Conservation (phyloP, 192 early-diverging fungal genomes). For the Coemansia reversa region DNA sequence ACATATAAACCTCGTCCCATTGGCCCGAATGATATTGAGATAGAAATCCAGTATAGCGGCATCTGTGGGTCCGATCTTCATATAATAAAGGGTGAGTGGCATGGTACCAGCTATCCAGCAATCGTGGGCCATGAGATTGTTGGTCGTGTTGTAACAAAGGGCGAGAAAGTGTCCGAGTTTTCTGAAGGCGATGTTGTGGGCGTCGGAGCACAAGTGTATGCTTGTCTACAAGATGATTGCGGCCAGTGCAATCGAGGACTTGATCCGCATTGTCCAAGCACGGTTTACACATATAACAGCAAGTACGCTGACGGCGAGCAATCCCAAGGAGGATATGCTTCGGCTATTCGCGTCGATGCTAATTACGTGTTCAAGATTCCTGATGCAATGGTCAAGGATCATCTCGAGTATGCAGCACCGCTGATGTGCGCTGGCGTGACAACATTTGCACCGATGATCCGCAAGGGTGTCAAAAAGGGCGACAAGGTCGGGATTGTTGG, state of each 20-base stretch:
- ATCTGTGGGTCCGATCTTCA: conserved; percentile 81
- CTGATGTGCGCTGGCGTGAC: conserved; percentile 83
- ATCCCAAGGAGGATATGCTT: conserved; percentile 60
- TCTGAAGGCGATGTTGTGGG: conserved; percentile 66
- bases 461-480: conserved; percentile 60
- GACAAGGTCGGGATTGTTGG: conserved; percentile 70
- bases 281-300: conserved; percentile 55
- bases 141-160: conserved; percentile 61
- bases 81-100: conserved; percentile 62
- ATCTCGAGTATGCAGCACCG: conserved; percentile 63
- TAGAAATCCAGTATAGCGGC: conserved; percentile 73
- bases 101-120: conserved; percentile 36
- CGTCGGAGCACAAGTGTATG: conserved; percentile 64
- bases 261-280: conserved; percentile 49
- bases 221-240: conserved; percentile 57
- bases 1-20: conserved; percentile 60
- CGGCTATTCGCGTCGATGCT: conserved; percentile 59
- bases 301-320: conserved; percentile 55
- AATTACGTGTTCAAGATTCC: conserved; percentile 67
- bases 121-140: conserved; percentile 72
- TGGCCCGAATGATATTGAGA: conserved; percentile 64
- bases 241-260: conserved; percentile 47
- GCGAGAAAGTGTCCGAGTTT: conserved; percentile 55
- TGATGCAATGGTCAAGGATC: conserved; percentile 22
- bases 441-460: conserved; percentile 68